These are phyloP conservation scores for Cladosporium austrohemisphaericum DNA, from an alignment of 2,329 filamentous ascomycete species.

Conservation along the genomic window DNA sequence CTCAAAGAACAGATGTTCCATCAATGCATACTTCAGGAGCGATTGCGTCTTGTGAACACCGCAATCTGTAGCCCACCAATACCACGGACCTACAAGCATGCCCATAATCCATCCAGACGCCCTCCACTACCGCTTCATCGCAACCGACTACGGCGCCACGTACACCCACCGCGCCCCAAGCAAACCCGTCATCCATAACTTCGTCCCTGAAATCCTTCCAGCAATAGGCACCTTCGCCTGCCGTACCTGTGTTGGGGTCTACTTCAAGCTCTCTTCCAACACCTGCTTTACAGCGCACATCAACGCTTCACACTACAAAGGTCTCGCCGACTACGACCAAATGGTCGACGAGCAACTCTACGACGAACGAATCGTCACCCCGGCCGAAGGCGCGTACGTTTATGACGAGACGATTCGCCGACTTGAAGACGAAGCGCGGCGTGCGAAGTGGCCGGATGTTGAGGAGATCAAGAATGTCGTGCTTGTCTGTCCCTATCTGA, in stretches of 20 bases:
- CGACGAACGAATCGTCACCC: background rate
- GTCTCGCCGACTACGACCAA: background rate
- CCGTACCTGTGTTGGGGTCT: background rate
- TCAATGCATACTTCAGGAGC: no score
- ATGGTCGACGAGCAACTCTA: background rate
- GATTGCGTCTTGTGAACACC: no score
- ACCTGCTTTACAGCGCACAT: constrained; percentile 5
- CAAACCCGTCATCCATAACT: background rate
- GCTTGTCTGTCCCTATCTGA: background rate
- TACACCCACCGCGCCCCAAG: background rate
- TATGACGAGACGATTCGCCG: background rate
- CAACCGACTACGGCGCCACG: background rate
- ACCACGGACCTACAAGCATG: no score
- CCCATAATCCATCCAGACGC: background rate
- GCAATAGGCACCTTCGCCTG: constrained; percentile 1
- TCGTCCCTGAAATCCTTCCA: background rate
- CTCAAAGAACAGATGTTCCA: no score
- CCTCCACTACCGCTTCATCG: constrained; percentile 5
- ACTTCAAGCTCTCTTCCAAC: background rate
- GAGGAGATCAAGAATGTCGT: background rate
- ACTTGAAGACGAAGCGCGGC: background rate
- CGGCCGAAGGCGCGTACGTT: background rate
- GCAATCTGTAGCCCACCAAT: no score
- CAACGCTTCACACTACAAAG: background rate
- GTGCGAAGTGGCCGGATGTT: background rate